Evolutionary conservation across 345 rosid genomes (phyloP).

Genomic region (Gossypioides kirkii): DNA sequence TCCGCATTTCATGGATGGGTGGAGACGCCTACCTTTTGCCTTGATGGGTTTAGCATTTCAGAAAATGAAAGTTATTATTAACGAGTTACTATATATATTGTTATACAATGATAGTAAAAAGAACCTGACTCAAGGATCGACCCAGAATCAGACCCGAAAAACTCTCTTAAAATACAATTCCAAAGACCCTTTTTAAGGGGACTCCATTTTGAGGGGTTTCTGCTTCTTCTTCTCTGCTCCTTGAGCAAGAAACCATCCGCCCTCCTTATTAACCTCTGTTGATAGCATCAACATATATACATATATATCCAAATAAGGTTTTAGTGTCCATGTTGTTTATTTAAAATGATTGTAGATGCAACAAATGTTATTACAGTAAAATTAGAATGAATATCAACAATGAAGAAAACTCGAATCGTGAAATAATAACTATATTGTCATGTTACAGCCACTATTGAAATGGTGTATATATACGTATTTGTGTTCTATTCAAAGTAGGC

Average conservation of each 20-base stretch:
- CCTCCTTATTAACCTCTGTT: too few relatives aligned
- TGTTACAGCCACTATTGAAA: neutral
- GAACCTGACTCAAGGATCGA: too few relatives aligned
- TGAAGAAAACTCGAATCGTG: neutral
- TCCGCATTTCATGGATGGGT: constrained; percentile 12
- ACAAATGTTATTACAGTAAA: neutral
- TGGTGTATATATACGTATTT: neutral
- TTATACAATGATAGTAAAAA: too few relatives aligned
- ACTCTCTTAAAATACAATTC: too few relatives aligned
- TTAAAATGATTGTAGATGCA: neutral
- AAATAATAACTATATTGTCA: neutral
- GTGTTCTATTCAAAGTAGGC: neutral
- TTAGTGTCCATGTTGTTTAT: neutral
- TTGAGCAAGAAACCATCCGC: too few relatives aligned
- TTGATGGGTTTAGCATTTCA: neutral
- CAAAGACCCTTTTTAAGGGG: too few relatives aligned
- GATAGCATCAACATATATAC: too few relatives aligned
- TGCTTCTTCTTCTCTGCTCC: too few relatives aligned
- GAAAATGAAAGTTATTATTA: neutral
- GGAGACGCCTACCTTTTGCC: constrained; percentile 8
- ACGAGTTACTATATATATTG: neutral
- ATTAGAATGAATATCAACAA: neutral
- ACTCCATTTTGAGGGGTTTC: too few relatives aligned
- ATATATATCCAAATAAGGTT: neutral
- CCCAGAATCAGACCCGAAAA: too few relatives aligned